phyloP scores from a whole-genome alignment of 108 stramenopile species.

The Pseudonitzschia multistriata region DNA sequence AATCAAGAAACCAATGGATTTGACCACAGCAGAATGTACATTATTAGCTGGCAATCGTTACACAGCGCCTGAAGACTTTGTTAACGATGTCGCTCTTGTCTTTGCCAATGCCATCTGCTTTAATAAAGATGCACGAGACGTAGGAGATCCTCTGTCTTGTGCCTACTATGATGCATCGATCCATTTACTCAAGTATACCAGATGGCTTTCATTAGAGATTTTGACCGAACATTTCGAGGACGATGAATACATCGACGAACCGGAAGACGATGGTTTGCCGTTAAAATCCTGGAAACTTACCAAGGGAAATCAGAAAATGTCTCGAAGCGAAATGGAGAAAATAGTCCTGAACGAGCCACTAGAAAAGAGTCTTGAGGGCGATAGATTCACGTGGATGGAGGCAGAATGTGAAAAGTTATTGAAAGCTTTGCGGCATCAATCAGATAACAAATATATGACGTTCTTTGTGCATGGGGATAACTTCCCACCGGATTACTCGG shows the following conservation, averaged over 20 bases:
- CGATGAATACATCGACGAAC: slow-evolving; percentile 50
- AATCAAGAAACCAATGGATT: slow-evolving; percentile 83
- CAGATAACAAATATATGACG: slow-evolving; percentile 67
- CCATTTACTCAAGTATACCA: slow-evolving; percentile 74
- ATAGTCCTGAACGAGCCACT: slow-evolving; percentile 72
- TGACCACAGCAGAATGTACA: slow-evolving; percentile 83
- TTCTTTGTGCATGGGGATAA: slow-evolving; percentile 64
- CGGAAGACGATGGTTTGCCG: slow-evolving; percentile 47
- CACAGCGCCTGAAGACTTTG: slow-evolving; percentile 65
- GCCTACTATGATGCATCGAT: slow-evolving; percentile 88
- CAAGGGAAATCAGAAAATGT: slow-evolving; percentile 55
- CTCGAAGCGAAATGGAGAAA: slow-evolving; percentile 77
- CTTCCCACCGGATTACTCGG: slow-evolving; percentile 76
- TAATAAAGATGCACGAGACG: slow-evolving; percentile 75
- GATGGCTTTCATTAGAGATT: slow-evolving; percentile 81
- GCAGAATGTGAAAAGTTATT: slow-evolving; percentile 78
- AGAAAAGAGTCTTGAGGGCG: slow-evolving; percentile 71
- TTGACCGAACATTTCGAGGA: slow-evolving; percentile 45
- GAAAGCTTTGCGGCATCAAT: slow-evolving; percentile 73
- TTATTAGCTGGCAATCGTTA: slow-evolving; percentile 64
- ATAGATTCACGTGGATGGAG: slow-evolving; percentile 77
- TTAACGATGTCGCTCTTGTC: slow-evolving; percentile 75
- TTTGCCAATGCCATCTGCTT: slow-evolving; percentile 83
- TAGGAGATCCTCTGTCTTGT: slow-evolving; percentile 82
- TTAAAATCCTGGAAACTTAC: slow-evolving; percentile 75